Base-by-base conservation (phyloP, 352 stramenopile genomes). In the Phytopythium chamaehyphon region DNA sequence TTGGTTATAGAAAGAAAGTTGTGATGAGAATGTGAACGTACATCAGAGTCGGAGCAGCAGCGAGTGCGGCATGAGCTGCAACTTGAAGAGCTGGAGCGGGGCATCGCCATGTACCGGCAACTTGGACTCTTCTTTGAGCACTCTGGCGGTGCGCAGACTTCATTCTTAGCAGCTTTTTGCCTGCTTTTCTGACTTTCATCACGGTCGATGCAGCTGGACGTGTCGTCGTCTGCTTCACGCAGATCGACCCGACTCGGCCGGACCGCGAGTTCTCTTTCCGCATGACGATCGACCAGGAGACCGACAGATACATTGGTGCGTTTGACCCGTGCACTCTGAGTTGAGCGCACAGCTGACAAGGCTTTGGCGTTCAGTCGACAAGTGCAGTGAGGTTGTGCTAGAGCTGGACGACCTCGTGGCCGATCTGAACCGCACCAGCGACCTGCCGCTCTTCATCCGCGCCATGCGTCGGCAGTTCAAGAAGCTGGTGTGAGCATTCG, bases 401-500 rank as follows among this genome's bases (percentile, higher is more conserved):
- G 61, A 54, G 14, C 47, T 89, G 19, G 64, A 70, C 16, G 51
- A 69, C n/a, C 40, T 91, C 16, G 67, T 88, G 48, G 62, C 67
- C 19, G 57, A 77, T 45, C 76, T 93, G 12, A 93, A 91, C 61
- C 47, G 63, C 37, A 71, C 55, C 15, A 73, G 76, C 31, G 76
- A 93, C 58, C 73, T 93, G 43, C 79, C 83, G 37, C 64, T 71
- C 21, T 88, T 93, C 55, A 79, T 93, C 22, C 80, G 78, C 38
- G 73, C 74, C 33, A 93, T 93, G 80, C 80, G 83, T 1, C 78
- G 76, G 35, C 59, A 86, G 57, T 93, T 90, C 55, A 88, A 88
- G 59, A 66, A 77, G 56, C 52, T 86, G n/a, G 63, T 79, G 50
- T 79, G 69, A 33, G 28, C 5, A 9, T 48, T 47, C 43, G 45